Evolutionary conservation across 2,329 filamentous ascomycete genomes (phyloP).

Genomic region (Cladosporium oxysporum): DNA sequence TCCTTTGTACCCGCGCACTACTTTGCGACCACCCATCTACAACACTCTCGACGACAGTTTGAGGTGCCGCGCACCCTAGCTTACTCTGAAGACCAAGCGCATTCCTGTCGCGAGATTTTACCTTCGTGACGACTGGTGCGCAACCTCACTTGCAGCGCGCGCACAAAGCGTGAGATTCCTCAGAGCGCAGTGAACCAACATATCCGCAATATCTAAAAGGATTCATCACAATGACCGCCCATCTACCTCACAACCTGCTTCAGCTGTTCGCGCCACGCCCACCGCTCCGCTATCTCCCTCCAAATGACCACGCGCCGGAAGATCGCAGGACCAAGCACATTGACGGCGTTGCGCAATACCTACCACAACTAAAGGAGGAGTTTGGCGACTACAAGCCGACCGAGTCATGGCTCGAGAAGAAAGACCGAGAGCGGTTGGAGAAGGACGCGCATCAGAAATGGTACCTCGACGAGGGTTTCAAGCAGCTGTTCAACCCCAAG

Average conservation of each 20-base stretch:
- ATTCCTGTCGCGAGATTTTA: background rate
- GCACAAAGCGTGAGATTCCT: background rate
- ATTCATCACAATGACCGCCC: conserved; percentile 76
- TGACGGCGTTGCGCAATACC: conserved; percentile 70
- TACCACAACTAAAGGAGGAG: conserved; percentile 74
- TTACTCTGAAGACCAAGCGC: background rate
- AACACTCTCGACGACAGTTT: background rate
- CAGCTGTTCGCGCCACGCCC: conserved; percentile 94
- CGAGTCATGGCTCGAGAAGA: conserved; percentile 88
- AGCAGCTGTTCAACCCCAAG: conserved; percentile 71
- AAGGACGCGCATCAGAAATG: conserved; percentile 69
- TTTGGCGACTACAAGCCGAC: conserved; percentile 80
- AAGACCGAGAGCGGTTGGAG: conserved; percentile 80
- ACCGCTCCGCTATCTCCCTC: conserved; percentile 83
- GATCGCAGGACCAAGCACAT: conserved; percentile 75
- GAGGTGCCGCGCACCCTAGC: background rate
- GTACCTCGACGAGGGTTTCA: conserved; percentile 63
- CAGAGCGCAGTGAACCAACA: background rate
- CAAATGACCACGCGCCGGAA: conserved; percentile 79
- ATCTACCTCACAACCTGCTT: conserved; percentile 87
- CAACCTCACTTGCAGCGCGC: conserved; percentile 1
- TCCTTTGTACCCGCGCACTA: background rate
- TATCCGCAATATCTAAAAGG: background rate
- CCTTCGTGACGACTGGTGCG: background rate
- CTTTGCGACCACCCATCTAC: background rate